Evolutionary conservation across 1,139 yeast genomes (phyloP), one percentile per base, ranked within the genome.

Genomic region (Candida dubliniensis): DNA sequence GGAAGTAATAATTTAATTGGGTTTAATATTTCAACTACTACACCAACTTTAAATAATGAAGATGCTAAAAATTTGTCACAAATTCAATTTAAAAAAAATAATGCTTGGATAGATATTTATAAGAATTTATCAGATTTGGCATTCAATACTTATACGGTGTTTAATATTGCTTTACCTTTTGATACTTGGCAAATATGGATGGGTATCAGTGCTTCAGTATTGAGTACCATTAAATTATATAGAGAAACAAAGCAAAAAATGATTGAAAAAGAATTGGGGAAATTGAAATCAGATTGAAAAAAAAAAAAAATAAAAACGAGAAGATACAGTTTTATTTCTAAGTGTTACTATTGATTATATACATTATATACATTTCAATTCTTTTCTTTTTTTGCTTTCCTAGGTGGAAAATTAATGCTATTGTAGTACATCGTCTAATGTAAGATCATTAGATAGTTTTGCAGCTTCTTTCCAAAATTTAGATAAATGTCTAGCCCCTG

Each of bases 401-500:
- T n/a, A n/a, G n/a, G n/a, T n/a, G n/a, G 29, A 24, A 10, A 7
- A 24, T 34, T 32, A 15, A 9, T 25, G 12, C 34, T 42, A 31
- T 31, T 41, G 29, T 40, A 64, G 30, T 12, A 71, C 56, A 30
- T 71, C 74, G 11, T 66, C 68, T 41, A 70, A 51, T 8, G 63
- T 55, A 2, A 70, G 48, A 44, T 59, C 59, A 37, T 57, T 51
- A 1, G 64, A 57, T 11, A 66, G 54, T 10, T 61, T 60, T 34
- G 61, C 62, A 1, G 93, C 95, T 44, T 73, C 66, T 54, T 84
- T 87, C 97, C 97, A 93, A 60, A 93, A 93, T 62, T 93, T 93
- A 38, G 95, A 86, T 48, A 91, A 60, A 63, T 93, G 98, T 51
- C 98, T 75, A 7, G 85, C 71, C 0, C 99, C 99, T 4, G 95